These are phyloP conservation scores for Candida xiaguanensis DNA, from an alignment of 805 yeast genomes.

Conservation along the genomic window DNA sequence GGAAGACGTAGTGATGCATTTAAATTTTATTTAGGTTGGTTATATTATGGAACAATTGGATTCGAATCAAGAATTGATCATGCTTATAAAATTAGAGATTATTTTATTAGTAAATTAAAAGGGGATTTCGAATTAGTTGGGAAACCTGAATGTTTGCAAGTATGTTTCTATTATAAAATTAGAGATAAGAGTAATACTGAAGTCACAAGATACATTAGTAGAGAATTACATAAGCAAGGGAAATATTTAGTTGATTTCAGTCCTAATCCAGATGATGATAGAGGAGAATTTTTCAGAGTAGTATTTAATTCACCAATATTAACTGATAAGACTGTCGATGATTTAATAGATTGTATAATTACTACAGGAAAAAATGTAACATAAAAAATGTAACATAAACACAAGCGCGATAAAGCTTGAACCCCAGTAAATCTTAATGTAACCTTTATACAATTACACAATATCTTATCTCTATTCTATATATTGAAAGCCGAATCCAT, in stretches of 20 bases:
- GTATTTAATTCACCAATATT: conserved; percentile 72
- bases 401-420: too few relatives aligned
- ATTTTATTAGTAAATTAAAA: conserved; percentile 49
- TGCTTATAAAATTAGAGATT: conserved; percentile 62
- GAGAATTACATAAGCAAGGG: conserved; percentile 57
- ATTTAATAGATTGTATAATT: conserved; percentile 30
- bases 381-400: background rate
- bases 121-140: conserved; percentile 52
- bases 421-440: background rate
- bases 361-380: background rate
- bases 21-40: conserved; percentile 77
- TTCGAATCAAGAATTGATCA: conserved; percentile 66
- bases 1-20: conserved; percentile 82
- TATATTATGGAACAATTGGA: conserved; percentile 71
- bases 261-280: conserved; percentile 52
- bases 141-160: conserved; percentile 72
- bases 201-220: conserved; percentile 60
- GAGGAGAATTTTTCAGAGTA: conserved; percentile 81
- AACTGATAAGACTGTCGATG: conserved; percentile 31
- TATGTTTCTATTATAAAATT: conserved; percentile 73
- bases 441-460: background rate
- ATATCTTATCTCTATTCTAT: too few relatives aligned
- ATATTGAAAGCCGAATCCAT: background rate
- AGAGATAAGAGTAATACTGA: conserved; percentile 39
- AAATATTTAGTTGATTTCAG: conserved; percentile 75